Evolutionary conservation across 2,329 filamentous ascomycete genomes (phyloP), one percentile per base, ranked within the genome.

Genomic region (Stagonosporopsis cucurbitacearum): DNA sequence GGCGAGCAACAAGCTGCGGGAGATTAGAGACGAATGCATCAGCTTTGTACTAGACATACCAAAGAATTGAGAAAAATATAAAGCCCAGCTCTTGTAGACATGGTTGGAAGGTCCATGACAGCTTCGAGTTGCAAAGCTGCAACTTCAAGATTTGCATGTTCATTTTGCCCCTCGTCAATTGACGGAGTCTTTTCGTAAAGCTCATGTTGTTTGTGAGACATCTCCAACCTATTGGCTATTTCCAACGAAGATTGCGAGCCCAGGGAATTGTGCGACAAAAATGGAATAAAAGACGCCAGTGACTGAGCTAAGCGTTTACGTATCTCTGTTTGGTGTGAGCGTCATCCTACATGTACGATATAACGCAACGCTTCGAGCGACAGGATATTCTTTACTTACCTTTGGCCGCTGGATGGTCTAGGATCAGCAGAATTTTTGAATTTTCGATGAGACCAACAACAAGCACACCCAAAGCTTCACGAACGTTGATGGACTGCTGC

Each of bases 31-130:
- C 15, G 13, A 26, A 6, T 17, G 2, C 12, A 9, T 12, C 25
- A 6, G 22, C 20, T 23, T 25, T 15, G 54, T 36, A 36, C 13
- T 5, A 8, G 6, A 72, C 86, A 63, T 79, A 95, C 90, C 71
- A 90, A 83, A 51, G 92, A 87, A 71, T 92, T 95, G 8, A 97
- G 79, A 72, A 94, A 95, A 6, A 96, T 82, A 70, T 95, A 96
- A 51, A 96, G 80, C 5, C 90, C 92, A 47, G 91, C 90, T 72
- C 92, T 85, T 3, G 92, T 91, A 63, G 91, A 92, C 43, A 88
- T 80, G 26, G 86, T 80, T 3, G 89, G 89, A 9, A 93, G 77
- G 45, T 96, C 90, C 23, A 84, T 79, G 9, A 87, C 70, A 13
- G 79, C 75, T 58, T 84, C 81, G 33, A 85, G 80, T 48, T 84